Evolutionary conservation across 805 yeast genomes (phyloP).

Genomic region (Priceomyces fermenticarens): DNA sequence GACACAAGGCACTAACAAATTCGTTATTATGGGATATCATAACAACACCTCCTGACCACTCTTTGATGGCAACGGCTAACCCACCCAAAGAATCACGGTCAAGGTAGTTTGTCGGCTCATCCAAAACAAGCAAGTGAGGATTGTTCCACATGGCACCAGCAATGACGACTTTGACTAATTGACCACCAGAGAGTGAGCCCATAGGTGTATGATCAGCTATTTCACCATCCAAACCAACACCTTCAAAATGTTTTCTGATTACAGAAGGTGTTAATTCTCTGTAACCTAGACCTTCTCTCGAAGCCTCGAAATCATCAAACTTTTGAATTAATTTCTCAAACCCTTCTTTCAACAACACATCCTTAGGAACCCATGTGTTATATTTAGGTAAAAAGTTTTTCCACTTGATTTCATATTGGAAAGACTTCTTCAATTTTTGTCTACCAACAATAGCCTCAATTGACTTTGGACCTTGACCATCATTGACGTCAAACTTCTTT

Average conservation of each 20-base stretch:
- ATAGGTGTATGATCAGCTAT: constrained; percentile 97
- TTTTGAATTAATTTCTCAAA: constrained; percentile 42
- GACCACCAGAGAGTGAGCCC: constrained; percentile 97
- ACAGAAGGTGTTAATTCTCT: constrained; percentile 74
- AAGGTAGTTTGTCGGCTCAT: constrained; percentile 97
- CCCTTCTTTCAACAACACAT: constrained; percentile 65
- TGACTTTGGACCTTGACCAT: constrained; percentile 84
- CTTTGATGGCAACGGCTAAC: constrained; percentile 94
- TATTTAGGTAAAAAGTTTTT: constrained; percentile 78
- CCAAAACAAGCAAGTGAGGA: constrained; percentile 92
- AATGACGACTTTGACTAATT: constrained; percentile 94
- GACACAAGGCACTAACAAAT: constrained; percentile 95
- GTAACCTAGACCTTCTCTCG: constrained; percentile 48
- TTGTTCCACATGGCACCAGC: constrained; percentile 99
- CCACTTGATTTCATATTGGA: constrained; percentile 98
- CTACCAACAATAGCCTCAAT: constrained; percentile 96
- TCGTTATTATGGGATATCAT: constrained; percentile 98
- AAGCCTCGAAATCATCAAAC: constrained; percentile 47
- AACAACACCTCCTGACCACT: constrained; percentile 97
- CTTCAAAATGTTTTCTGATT: constrained; percentile 94
- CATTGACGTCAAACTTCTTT: constrained; percentile 74
- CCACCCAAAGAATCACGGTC: constrained; percentile 99
- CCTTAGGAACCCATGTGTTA: constrained; percentile 92
- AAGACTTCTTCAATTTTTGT: constrained; percentile 92
- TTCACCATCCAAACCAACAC: constrained; percentile 95